Evolutionary conservation across 2,329 filamentous ascomycete genomes (phyloP), one percentile per base, ranked within the genome.

Genomic region (Cercospora zeae-maydis): DNA sequence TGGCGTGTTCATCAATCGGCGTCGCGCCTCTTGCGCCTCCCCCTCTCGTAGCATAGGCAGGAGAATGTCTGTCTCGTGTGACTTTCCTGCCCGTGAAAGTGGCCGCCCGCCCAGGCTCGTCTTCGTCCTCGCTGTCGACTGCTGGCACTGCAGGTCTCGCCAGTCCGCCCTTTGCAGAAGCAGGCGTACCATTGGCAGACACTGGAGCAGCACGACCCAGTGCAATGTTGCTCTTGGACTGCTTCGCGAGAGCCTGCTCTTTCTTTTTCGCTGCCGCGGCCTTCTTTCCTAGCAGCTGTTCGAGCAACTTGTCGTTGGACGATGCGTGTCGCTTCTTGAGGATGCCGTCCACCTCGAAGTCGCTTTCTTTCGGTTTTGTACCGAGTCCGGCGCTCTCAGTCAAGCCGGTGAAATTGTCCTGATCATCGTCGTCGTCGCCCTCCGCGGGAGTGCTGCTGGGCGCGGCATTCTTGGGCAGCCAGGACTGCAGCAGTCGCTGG

Each of bases 401-500:
- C 19, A 63, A 55, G 61, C 63, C 51, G n/a, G 76, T 79, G 67
- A 83, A 84, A 42, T 84, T 77, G 64, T 83, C 81, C 69, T 83
- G 77, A 64, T 86, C 84, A 57, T 84, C 81, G 47, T 77, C 73
- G 31, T 54, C 21, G 19, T 84, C 81, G 21, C 19, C 47, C 30
- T 59, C 47, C 33, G 14, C 56, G 56, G 39, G 45, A 49, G 56
- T 59, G 45, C 45, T 52, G 57, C 8, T 27, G 36, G 45, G 37
- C 24, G 45, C 5, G 8, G 34, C 33, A 11, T 19, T 61, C 13
- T 77, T 72, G 74, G 80, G 73, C 9, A 86, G 79, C 82, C 82
- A 83, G 67, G 84, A 85, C 56, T 82, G 78, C 61, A 86, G 75
- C n/a, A 84, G 74, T 37, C 78, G 78, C 65, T 84, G 82, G 58